Evolutionary conservation across 2,329 filamentous ascomycete genomes (phyloP).

Genomic region (Curvularia eragrostidis): DNA sequence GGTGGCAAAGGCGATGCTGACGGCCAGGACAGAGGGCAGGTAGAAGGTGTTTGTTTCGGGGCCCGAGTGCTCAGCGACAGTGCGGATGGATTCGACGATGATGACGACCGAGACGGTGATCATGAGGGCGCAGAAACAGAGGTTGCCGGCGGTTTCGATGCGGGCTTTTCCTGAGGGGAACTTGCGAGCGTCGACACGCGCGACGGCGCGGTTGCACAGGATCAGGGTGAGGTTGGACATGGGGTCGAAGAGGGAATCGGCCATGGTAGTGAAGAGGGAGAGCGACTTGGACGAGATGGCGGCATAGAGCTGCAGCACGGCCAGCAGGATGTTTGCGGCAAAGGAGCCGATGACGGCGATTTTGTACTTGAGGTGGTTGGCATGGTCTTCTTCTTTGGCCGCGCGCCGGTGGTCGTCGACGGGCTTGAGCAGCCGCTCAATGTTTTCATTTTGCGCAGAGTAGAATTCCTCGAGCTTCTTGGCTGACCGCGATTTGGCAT

Average conservation of each 20-base stretch:
- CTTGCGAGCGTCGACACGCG: slow-evolving; percentile 80
- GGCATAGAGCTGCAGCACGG: slow-evolving; percentile 84
- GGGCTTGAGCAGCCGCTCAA: slow-evolving; percentile 87
- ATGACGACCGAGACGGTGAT: slow-evolving; percentile 88
- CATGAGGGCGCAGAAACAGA: slow-evolving; percentile 97
- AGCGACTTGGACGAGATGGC: slow-evolving; percentile 87
- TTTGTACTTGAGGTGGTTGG: slow-evolving; percentile 78
- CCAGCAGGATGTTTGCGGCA: slow-evolving; percentile 78
- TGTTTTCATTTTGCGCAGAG: slow-evolving; percentile 88
- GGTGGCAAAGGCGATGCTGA: slow-evolving; percentile 81
- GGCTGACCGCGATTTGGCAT: slow-evolving; percentile 53
- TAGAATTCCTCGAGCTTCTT: slow-evolving; percentile 81
- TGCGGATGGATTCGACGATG: slow-evolving; percentile 82
- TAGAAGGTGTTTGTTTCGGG: slow-evolving; percentile 69
- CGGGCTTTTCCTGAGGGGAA: slow-evolving; percentile 94
- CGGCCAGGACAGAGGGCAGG: slow-evolving; percentile 83
- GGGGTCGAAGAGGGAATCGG: slow-evolving; percentile 92
- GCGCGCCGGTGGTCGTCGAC: slow-evolving; percentile 89
- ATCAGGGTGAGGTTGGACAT: slow-evolving; percentile 88
- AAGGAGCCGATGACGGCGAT: slow-evolving; percentile 74
- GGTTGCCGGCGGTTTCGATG: slow-evolving; percentile 94
- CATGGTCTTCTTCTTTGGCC: slow-evolving; percentile 78
- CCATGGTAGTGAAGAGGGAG: slow-evolving; percentile 97
- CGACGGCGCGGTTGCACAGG: slow-evolving; percentile 84
- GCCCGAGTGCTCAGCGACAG: slow-evolving; percentile 63